Percentiles rank a stretch among this genome's conserved stretches.
These are phyloP conservation scores for Lachancea nothofagi DNA, from an alignment of 805 yeast species.

Conservation along the genomic window DNA sequence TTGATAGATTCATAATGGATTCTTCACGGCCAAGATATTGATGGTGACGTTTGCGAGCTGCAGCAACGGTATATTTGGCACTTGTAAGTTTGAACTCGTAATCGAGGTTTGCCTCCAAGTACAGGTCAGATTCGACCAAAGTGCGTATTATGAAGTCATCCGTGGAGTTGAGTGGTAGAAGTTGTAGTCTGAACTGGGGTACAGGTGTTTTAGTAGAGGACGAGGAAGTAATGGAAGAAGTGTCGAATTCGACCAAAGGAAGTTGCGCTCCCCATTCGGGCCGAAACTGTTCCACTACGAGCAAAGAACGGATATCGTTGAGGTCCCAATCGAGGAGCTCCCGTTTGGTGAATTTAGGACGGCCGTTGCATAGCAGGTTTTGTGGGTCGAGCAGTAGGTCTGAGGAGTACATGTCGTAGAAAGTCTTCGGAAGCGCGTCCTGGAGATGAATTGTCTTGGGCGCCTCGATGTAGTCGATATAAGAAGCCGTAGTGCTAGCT, in stretches of 20 bases:
- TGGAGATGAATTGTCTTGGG: slow-evolving; percentile 33
- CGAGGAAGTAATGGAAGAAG: slow-evolving; percentile 13
- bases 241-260: slow-evolving; percentile 37
- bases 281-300: slow-evolving; percentile 45
- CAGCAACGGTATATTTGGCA: slow-evolving; percentile 55
- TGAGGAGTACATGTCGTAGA: slow-evolving; percentile 52
- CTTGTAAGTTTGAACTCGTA: slow-evolving; percentile 48
- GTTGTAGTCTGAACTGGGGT: slow-evolving; percentile 39
- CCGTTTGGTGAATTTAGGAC: slow-evolving; percentile 59
- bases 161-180: slow-evolving; percentile 48
- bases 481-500: slow-evolving; percentile 16
- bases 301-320: slow-evolving; percentile 60
- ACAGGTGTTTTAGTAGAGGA: not conserved
- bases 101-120: slow-evolving; percentile 57
- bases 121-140: slow-evolving; percentile 56
- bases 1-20: slow-evolving; percentile 35
- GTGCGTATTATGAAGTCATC: slow-evolving; percentile 45
- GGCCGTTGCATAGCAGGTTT: slow-evolving; percentile 44
- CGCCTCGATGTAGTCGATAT: slow-evolving; percentile 1
- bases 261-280: slow-evolving; percentile 53
- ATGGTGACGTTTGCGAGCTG: slow-evolving; percentile 50
- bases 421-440: slow-evolving; percentile 49
- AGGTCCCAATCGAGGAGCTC: slow-evolving; percentile 64
- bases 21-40: slow-evolving; percentile 23
- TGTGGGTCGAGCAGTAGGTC: slow-evolving; percentile 44